Base-by-base conservation (phyloP, 306 rosid species). In the Begonia fuchsioides region DNA sequence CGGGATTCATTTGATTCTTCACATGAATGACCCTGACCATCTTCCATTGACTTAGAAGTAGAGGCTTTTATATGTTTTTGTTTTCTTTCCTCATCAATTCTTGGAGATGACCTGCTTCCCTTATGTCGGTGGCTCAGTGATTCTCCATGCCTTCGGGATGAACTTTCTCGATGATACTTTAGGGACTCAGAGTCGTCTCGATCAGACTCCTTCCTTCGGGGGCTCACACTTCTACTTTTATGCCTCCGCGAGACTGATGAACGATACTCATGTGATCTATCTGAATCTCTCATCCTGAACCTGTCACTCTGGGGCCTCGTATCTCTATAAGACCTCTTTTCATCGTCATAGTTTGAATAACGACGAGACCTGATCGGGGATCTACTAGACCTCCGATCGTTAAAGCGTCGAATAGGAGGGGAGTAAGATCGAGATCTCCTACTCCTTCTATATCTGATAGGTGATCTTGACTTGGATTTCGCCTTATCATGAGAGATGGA, bases 351-450 rank as follows among this genome's bases (percentile, higher is more conserved):
- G 61, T 69, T 46, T 1, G 67, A 61, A 61, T 72, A 54, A 64
- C 68, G 74, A 60, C 73, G 81, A 61, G 74, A 53, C 66, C 92
- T 81, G 52, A 79, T 43, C 4, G 95, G 97, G 53, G 97, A 84
- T 70, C 90, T 74, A 39, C 90, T 74, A 39, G 93, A 88, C 54
- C 87, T 71, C 26, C 18, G 81, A 70, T 56, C 78, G 73, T 73
- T 85, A 17, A 63, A 56, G 45, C 45, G 62, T 18, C 61, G 98
- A 55, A 53, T 16, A 3, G 84, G 68, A 54, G 98, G 96, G 38
- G 98, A 85, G 73, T 77, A 75, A 26, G 98, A 81, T 47, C 79
- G 96, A 58, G 98, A 92, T 49, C 62, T 82, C 72, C 73, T 71
- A 76, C 69, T 80, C 56, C 83, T 68, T 11, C 63, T 79, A 50